Base-by-base conservation (phyloP, 2,329 filamentous ascomycete species). In the Cladosporium sp. region DNA sequence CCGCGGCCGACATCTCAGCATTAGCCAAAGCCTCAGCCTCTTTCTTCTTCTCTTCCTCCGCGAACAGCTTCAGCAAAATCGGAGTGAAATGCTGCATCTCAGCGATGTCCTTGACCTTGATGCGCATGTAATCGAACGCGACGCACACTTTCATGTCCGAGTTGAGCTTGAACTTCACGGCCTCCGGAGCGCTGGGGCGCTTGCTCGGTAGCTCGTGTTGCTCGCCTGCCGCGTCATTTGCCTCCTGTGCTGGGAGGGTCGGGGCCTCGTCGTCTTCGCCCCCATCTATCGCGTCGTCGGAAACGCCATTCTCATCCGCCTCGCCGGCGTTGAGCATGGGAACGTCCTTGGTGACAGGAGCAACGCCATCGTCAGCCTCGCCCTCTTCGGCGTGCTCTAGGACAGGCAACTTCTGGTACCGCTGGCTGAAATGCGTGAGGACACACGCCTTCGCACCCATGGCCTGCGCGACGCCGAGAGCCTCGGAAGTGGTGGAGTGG, bases 361-460 rank as follows among this genome's bases (percentile, higher is more conserved):
- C 34, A 18, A 57, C 54, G 2, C 37, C 57, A 9, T 51, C 48
- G 6, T 62, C 53, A 16, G 60, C 57, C 18, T 53, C 56, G 37
- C 66, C 69, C 1, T 58, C 61, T 11, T 19, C 48, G 19, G 16
- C 16, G 19, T 66, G 65, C 54, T 80, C 74, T 3, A 81, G 68
- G 2, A 77, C 72, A 2, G 80, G 83, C 33, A 82, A 75, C 70
- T 92, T 92, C 63, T 89, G 86, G 69, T 98, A 98, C 7, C 93
- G 80, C 73, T 98, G 93, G 52, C 85, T 91, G 71, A 98, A 98
- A 69, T 98, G 93, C 7, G 93, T 98, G 45, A 98, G 77, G 52
- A 98, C 73, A 13, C 93, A 84, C 13, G 87, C 78, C 58, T 84
- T 81, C 0, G 91, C 93, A 28, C 79, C 71, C 93, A 98, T 98